Base-by-base conservation (phyloP, 768 basidiomycete genomes). In the Boletus vermiculosoides region DNA sequence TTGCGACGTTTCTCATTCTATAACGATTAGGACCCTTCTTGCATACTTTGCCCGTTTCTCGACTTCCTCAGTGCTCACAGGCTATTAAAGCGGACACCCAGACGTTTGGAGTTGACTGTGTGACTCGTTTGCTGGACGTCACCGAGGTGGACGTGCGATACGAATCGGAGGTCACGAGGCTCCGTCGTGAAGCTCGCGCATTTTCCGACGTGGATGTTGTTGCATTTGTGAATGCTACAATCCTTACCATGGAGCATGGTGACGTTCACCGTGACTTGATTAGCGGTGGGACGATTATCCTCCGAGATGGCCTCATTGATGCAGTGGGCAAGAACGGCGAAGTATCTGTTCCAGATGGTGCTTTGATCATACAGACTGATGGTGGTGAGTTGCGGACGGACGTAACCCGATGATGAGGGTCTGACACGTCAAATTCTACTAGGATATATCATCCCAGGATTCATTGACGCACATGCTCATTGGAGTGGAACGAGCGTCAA, bases 401-500 rank as follows among this genome's bases (percentile, higher is more conserved):
- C 13, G 10, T 31, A 28, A 25, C 36, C 7, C 16, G 12, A 18
- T 13, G 5, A 30, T 13, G n/a, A 22, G 5, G 36, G 9, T 42
- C 54, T 67, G 4, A 63, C 40, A 50, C 2, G 28, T 23, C 30
- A 50, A 49, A 37, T 13, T 49, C 41, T 45, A 8, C 9, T 36
- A 89, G 87, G 84, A 6, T 86, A 77, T 57, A 75, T 90, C 18
- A 70, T 84, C 4, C 88, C 88, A 16, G 88, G 88, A 3, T 89
- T 88, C 66, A 83, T 90, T 49, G 88, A 90, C 55, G 84, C 85
- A 9, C 88, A 90, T 61, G 88, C 88, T 3, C 88, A 90, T 56
- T 90, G 88, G 88, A 64, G 72, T 18, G 86, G 86, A 0, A 80
- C 82, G 56, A 60, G 36, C 0, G 78, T 74, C 31, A 73, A 74